Conservation (phyloP, 2,329 filamentous ascomycete genomes). For the Sporothrix brunneoviolacea region DNA sequence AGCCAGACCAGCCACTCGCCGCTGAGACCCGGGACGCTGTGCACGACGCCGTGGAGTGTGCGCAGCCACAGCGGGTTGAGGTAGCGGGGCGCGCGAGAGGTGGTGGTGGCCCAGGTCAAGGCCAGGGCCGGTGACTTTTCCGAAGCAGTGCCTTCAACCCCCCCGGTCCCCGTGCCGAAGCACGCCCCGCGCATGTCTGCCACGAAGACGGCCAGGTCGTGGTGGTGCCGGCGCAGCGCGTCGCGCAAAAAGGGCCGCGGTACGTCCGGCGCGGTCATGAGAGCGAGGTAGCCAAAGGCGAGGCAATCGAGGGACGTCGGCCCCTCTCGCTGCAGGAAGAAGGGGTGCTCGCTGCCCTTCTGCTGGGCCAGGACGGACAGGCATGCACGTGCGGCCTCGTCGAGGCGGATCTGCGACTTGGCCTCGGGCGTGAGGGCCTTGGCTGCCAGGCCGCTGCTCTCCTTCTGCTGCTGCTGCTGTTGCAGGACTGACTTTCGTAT, state of each 20-base stretch:
- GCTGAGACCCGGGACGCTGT: constrained; percentile 26
- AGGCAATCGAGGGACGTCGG: constrained; percentile 63
- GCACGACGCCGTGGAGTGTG: constrained; percentile 28
- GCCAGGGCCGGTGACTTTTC: background rate
- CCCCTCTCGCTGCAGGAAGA: constrained; percentile 48
- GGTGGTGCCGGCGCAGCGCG: constrained; percentile 14
- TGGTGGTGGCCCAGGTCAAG: background rate
- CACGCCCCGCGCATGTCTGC: constrained; percentile 13
- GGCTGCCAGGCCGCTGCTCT: constrained; percentile 16
- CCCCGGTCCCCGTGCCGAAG: background rate
- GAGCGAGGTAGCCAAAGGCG: constrained; percentile 68
- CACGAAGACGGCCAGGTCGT: constrained; percentile 16
- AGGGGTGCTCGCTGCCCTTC: constrained; percentile 40
- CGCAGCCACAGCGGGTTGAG: constrained; percentile 17
- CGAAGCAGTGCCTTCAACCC: background rate
- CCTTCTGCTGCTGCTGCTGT: background rate
- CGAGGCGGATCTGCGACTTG: constrained; percentile 67
- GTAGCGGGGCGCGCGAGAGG: background rate
- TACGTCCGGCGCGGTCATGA: constrained; percentile 51
- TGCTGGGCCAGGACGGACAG: constrained; percentile 62
- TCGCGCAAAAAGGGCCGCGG: constrained; percentile 30
- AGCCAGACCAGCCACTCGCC: constrained; percentile 29
- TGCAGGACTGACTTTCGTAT: constrained; percentile 7
- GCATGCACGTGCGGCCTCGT: constrained; percentile 63
- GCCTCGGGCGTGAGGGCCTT: constrained; percentile 63